Conservation (phyloP, 2,329 filamentous ascomycete species). For the Fusarium bactridioides region DNA sequence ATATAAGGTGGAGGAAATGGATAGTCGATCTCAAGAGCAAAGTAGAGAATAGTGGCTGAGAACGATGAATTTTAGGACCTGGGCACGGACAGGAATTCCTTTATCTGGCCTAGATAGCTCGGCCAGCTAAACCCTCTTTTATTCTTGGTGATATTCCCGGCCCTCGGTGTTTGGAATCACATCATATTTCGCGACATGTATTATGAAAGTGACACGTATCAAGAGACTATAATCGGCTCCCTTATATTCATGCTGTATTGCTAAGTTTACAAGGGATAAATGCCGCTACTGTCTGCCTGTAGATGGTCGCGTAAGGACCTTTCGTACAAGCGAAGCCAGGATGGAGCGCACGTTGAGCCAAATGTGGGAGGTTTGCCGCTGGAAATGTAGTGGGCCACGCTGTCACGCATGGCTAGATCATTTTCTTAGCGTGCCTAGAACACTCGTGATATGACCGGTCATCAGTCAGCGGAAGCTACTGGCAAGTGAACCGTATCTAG, state of each 20-base stretch:
- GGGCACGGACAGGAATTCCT: not conserved
- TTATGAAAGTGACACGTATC: not conserved
- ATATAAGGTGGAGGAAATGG: not conserved
- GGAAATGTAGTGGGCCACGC: not conserved
- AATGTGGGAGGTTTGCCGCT: not conserved
- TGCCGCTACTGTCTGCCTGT: not conserved
- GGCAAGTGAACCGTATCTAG: too few species aligned
- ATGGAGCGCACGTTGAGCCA: not conserved
- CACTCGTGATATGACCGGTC: not conserved
- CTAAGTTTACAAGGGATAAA: not conserved
- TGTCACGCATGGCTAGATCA: not conserved
- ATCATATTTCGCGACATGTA: not conserved
- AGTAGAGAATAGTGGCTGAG: not conserved
- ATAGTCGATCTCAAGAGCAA: not conserved
- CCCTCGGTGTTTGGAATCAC: not conserved
- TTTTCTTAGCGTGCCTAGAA: not conserved
- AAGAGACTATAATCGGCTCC: not conserved
- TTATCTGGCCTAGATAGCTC: not conserved
- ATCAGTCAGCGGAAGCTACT: not conserved
- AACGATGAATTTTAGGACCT: not conserved
- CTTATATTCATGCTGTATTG: not conserved
- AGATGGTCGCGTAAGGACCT: not conserved
- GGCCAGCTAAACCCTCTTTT: not conserved
- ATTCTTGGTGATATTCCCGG: not conserved
- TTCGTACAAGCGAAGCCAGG: not conserved